A percentile compares a stretch with the other conserved stretches of the same genome.
Evolutionary conservation across 1,139 yeast genomes (phyloP).

Genomic region (Pichia cactophila): DNA sequence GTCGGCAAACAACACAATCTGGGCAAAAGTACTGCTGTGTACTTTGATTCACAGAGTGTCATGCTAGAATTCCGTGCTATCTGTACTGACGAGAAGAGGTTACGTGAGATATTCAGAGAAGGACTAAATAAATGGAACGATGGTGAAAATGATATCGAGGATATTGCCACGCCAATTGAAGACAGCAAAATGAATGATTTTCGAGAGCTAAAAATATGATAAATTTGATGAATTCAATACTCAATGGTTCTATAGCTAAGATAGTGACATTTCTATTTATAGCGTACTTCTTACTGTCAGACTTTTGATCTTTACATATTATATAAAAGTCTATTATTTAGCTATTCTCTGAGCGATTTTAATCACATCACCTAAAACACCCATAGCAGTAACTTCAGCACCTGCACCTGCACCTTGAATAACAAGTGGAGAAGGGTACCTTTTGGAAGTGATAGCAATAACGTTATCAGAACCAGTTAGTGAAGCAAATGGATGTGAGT

Average conservation of each 20-base stretch:
- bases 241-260: too few species aligned
- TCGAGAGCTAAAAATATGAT: too few species aligned
- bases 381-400: conserved; percentile 97
- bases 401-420: conserved; percentile 99
- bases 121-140: conserved; percentile 44
- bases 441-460: conserved; percentile 79
- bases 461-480: conserved; percentile 95
- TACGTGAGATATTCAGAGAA: conserved; percentile 48
- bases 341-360: conserved; percentile 84
- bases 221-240: too few species aligned
- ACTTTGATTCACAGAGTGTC: conserved; percentile 60
- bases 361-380: conserved; percentile 88
- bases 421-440: conserved; percentile 88
- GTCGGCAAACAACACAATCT: conserved; percentile 23
- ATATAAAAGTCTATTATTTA: conserved; percentile 5
- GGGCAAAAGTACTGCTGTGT: conserved; percentile 24
- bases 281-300: too few species aligned
- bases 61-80: conserved; percentile 61
- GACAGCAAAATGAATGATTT: neutral
- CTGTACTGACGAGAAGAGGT: conserved; percentile 44
- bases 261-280: too few species aligned
- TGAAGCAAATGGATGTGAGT: conserved; percentile 92
- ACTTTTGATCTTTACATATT: too few species aligned
- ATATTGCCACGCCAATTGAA: conserved; percentile 3
- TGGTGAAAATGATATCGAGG: conserved; percentile 12